Evolutionary conservation across 2,329 filamentous ascomycete species (phyloP).

Genomic region (Sporothrix variecibatus): DNA sequence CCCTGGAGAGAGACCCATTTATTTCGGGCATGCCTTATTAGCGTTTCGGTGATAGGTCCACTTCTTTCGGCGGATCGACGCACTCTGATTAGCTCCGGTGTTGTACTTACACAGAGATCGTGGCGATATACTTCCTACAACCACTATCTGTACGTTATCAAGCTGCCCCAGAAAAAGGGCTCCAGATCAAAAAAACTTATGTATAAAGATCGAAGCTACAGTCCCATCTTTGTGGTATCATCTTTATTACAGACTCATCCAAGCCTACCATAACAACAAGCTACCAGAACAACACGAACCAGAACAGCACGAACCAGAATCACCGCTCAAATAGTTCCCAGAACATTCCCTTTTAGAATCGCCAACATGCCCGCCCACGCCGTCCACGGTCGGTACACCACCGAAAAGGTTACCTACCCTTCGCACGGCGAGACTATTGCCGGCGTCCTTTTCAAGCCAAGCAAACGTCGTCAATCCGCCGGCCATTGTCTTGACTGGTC

Average conservation of each 20-base stretch:
- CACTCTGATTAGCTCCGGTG: neutral
- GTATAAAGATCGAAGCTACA: neutral
- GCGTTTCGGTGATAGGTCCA: neutral
- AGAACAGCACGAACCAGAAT: neutral
- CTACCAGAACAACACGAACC: neutral
- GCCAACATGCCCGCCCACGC: neutral
- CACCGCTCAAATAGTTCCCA: neutral
- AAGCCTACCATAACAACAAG: neutral
- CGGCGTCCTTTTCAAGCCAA: slow-evolving; percentile 16
- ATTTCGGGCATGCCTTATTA: neutral
- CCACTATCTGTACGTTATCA: neutral
- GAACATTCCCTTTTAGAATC: neutral
- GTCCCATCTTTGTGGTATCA: neutral
- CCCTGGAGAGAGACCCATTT: neutral
- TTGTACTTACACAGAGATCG: neutral
- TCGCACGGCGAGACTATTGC: slow-evolving; percentile 23
- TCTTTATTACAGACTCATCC: neutral
- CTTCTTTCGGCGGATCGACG: neutral
- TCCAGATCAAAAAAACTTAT: neutral
- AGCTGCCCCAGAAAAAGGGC: neutral
- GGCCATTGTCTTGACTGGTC: slow-evolving; percentile 15
- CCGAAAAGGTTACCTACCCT: slow-evolving; percentile 23
- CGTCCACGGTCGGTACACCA: slow-evolving; percentile 21
- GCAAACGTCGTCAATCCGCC: slow-evolving; percentile 15
- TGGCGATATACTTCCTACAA: neutral